Base-by-base conservation (phyloP, 176 grass and related monocot species). In the Rhynchospora pubera region DNA sequence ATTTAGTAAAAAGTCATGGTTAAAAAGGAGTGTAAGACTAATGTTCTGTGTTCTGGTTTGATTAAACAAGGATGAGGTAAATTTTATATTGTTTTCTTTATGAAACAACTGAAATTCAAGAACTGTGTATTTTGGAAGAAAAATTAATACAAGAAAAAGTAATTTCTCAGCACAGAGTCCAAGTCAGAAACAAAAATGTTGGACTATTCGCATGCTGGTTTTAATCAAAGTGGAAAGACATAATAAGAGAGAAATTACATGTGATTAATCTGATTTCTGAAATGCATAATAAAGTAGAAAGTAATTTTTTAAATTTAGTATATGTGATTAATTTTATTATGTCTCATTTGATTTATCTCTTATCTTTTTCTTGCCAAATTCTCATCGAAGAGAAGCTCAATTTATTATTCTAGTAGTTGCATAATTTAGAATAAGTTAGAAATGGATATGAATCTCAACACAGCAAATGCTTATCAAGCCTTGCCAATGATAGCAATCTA, bases 141-240 rank as follows among this genome's bases (percentile, higher is more conserved):
- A 46, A 46, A 28, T 28, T 70, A 70, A 70, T 15, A 70, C 45
- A 70, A 16, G 16, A 68, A 15, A 47, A 75, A 53, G 7, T 51
- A 75, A 75, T 15, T 51, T 23, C 11, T 26, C 26, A 32, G 24
- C 12, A 65, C 5, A 13, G 5, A 30, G 5, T 61, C 6, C 52
- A 47, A 47, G 65, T 44, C 2, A 43, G 48, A 75, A 26, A 52
- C 46, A 52, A 14, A 0, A 14, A 75, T 24, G 1, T 52, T 18
- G 9, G 48, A 12, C 12, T 22, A 48, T 73, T 73, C 69, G 50
- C 45, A 73, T 73, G n/a, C 69, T 23, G 30, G 30, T 32, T 8
- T 9, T 12, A 72, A 72, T 72, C 68, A 72, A 72, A 69, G 65
- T 69, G 44, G 44, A 48, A 19, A 72, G n/a, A 72, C n/a, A 73